Base-by-base conservation (phyloP, 805 yeast species). In the Candida nonsorbophila region DNA sequence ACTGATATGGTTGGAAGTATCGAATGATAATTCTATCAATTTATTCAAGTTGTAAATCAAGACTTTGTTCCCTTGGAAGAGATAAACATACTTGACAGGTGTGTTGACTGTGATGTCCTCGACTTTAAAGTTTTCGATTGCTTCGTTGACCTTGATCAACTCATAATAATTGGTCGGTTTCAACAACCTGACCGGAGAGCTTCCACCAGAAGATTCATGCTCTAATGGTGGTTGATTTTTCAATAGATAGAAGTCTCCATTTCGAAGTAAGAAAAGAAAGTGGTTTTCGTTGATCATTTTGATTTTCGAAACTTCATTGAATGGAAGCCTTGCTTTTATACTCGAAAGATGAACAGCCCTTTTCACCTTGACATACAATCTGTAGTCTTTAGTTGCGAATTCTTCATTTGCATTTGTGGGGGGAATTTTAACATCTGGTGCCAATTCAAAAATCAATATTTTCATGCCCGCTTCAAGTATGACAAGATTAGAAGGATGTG, bases 161-260 rank as follows among this genome's bases (percentile, higher is more conserved):
- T 59, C 66, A 33, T 58, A 62, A 28, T 36, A 39, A 13, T 29
- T 39, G 10, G 38, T 34, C 7, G 32, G 12, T 14, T 54, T 13
- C 21, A 20, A 10, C 9, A n/a, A 29, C 38, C 52, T 21, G 51
- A 19, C 29, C 40, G 34, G 26, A 24, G 23, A 6, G 28, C 33
- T 15, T 29, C 28, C 14, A 30, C 20, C 6, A 41, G 34, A 11
- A 16, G 10, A 14, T 12, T 22, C 20, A 28, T 4, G 27, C 14
- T 14, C n/a, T 15, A 24, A 20, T 18, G 19, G 35, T 20, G 29
- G 34, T 29, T 59, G 61, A 33, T 57, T 59, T 24, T 58, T 60
- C 28, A 64, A 44, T 3, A 64, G 41, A 32, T 40, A 60, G 7
- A 62, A 45, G 10, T 64, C 70, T 6, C 71, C 71, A n/a, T 53